phyloP scores from a whole-genome alignment of 2,329 filamentous ascomycete species.

The Shiraia sp. region DNA sequence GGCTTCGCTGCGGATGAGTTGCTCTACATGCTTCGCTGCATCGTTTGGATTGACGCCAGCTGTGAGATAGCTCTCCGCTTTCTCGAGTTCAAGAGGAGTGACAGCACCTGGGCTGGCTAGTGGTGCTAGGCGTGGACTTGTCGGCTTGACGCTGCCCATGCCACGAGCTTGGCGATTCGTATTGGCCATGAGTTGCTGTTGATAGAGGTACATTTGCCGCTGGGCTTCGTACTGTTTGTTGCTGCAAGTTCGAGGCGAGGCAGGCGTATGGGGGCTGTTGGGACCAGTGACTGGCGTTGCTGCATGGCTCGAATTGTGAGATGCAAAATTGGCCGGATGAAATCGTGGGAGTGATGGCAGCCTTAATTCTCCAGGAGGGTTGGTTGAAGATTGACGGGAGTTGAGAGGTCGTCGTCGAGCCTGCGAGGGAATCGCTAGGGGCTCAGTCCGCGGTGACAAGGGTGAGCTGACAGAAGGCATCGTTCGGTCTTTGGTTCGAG shows the following conservation, averaged over 20 bases:
- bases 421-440: conserved; percentile 41
- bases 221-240: conserved; percentile 55
- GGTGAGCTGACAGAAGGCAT: conserved; percentile 39
- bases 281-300: conserved; percentile 44
- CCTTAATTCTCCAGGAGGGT: conserved; percentile 45
- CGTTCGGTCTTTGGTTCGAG: conserved; percentile 31
- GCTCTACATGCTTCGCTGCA: conserved; percentile 48
- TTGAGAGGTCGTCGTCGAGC: conserved; percentile 39
- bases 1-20: conserved; percentile 52
- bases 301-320: conserved; percentile 41
- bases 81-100: conserved; percentile 57
- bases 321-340: conserved; percentile 57
- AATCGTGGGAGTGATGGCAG: conserved; percentile 56
- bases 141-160: conserved; percentile 41
- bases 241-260: conserved; percentile 47
- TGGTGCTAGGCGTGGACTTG: conserved; percentile 54
- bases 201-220: conserved; percentile 53
- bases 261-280: conserved; percentile 48
- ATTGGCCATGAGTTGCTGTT: conserved; percentile 49
- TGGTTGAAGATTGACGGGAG: conserved; percentile 39
- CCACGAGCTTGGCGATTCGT: conserved; percentile 29
- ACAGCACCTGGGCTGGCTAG: conserved; percentile 57
- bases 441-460: conserved; percentile 41
- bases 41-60: conserved; percentile 48
- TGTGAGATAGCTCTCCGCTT: conserved; percentile 50